Conservation (phyloP, 164 flowering plant genomes). For the Litsea cubeba region DNA sequence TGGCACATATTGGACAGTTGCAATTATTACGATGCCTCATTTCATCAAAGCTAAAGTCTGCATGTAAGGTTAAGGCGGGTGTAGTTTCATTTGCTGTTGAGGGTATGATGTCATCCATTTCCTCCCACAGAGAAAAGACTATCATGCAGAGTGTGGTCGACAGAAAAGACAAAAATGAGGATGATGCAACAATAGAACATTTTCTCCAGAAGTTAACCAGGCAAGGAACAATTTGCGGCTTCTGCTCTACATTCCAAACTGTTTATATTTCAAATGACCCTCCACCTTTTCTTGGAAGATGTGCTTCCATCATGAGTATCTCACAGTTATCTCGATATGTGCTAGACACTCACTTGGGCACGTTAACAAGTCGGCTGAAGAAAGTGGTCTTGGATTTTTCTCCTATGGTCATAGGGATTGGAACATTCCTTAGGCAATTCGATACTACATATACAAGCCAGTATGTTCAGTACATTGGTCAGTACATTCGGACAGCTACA, state of each 20-base stretch:
- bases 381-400: slow-evolving; percentile 22
- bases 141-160: not conserved
- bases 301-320: slow-evolving; percentile 18
- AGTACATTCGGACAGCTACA: slow-evolving; percentile 13
- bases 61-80: slow-evolving; percentile 28
- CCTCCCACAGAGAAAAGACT: slow-evolving; percentile 7
- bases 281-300: slow-evolving; percentile 16
- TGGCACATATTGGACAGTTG: slow-evolving; percentile 29
- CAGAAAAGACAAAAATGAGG: slow-evolving; percentile 6
- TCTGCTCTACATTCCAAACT: slow-evolving; percentile 14
- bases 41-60: slow-evolving; percentile 20
- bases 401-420: slow-evolving; percentile 25
- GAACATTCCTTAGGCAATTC: slow-evolving; percentile 26
- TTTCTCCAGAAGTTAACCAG: slow-evolving; percentile 14
- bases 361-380: slow-evolving; percentile 24
- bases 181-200: not conserved
- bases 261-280: slow-evolving; percentile 16
- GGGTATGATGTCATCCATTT: slow-evolving; percentile 15
- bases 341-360: slow-evolving; percentile 22
- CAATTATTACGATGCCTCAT: slow-evolving; percentile 23
- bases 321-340: slow-evolving; percentile 26
- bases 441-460: slow-evolving; percentile 13
- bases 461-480: slow-evolving; percentile 31
- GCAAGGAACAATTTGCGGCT: slow-evolving; percentile 23
- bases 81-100: slow-evolving; percentile 22